Evolutionary conservation across 352 stramenopile species (phyloP), one percentile per base, ranked within the genome.

Genomic region (Phytophthora tentaculata): DNA sequence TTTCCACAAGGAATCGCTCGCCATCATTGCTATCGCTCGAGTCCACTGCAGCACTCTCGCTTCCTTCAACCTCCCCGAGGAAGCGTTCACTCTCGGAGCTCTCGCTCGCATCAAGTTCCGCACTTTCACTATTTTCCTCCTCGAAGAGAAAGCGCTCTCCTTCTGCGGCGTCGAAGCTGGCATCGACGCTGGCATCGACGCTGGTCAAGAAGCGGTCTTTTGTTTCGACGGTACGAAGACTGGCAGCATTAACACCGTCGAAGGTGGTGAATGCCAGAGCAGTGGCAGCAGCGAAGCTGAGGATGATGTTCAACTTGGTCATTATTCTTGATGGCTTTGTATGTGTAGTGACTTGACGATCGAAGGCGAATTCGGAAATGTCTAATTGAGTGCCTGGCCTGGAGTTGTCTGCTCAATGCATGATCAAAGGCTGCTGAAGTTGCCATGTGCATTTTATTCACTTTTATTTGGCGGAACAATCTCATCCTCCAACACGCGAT

Each of bases 271-370:
- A 24, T 12, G 59, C 60, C 26, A 64, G 28, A 14, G 29, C 59
- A 14, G 61, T 57, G 12, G 32, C 44, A 39, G 64, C 64, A 12
- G 53, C 59, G 41, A 73, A 61, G 52, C 45, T 65, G 35, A 73
- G 45, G 39, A 73, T 60, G 49, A 64, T 24, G 51, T 60, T 73
- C 39, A 73, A 51, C 51, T 73, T 73, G 66, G 59, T 61, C 59
- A 69, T 73, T 29, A 19, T 65, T 57, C 29, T 5, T 56, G n/a
- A n/a, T n/a, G n/a, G n/a, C n/a, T n/a, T n/a, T n/a, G n/a, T n/a
- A n/a, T n/a, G n/a, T n/a, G n/a, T n/a, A n/a, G n/a, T n/a, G 41
- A 23, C 32, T 62, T 56, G 52, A 9, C 5, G 37, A 43, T 62
- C 32, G 26, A 62, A 52, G 32, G 52, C 43, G 44, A 56, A 61